Percentiles rank a stretch among this genome's conserved stretches.
These are phyloP conservation scores for Sporisorium iseilematis-ciliati DNA, from an alignment of 1,284 basidiomycete species.

Conservation along the genomic window DNA sequence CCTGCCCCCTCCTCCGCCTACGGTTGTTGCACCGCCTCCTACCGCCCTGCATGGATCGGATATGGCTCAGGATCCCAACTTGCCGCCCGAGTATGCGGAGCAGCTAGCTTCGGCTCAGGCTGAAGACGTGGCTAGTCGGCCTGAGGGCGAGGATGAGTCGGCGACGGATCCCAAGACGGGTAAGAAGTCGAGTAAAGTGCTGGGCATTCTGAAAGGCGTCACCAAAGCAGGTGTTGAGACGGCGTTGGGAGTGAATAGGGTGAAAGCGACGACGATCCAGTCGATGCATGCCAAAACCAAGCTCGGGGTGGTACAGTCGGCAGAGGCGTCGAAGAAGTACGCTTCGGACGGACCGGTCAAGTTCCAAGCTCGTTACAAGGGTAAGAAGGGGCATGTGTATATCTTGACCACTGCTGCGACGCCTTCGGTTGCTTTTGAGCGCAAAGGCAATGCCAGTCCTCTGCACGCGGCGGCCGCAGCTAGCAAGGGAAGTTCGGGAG, in stretches of 20 bases:
- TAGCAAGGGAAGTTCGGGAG: slow-evolving; percentile 14
- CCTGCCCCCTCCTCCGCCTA: slow-evolving; percentile 72
- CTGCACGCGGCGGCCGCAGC: slow-evolving; percentile 31
- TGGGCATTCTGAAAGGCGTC: slow-evolving; percentile 62
- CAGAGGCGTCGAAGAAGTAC: slow-evolving; percentile 25
- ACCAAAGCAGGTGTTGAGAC: slow-evolving; percentile 61
- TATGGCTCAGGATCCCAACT: slow-evolving; percentile 47
- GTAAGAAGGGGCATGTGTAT: slow-evolving; percentile 62
- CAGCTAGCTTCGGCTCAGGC: slow-evolving; percentile 54
- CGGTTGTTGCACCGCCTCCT: slow-evolving; percentile 56
- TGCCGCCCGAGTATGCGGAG: slow-evolving; percentile 61
- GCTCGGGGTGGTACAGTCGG: slow-evolving; percentile 63
- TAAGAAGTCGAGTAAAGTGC: slow-evolving; percentile 55
- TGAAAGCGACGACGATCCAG: slow-evolving; percentile 64
- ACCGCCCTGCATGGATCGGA: slow-evolving; percentile 31
- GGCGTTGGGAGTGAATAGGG: slow-evolving; percentile 66
- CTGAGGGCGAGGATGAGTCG: slow-evolving; percentile 47
- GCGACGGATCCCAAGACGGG: slow-evolving; percentile 40
- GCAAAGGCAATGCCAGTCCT: slow-evolving; percentile 26
- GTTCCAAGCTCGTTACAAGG: slow-evolving; percentile 63
- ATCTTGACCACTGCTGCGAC: slow-evolving; percentile 68
- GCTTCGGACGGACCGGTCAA: slow-evolving; percentile 38
- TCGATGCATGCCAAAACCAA: slow-evolving; percentile 61
- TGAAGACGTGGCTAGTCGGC: slow-evolving; percentile 44
- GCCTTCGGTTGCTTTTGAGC: slow-evolving; percentile 63